These are phyloP conservation scores for Moringa oleifera DNA, from an alignment of 345 rosid genomes.

Conservation along the genomic window DNA sequence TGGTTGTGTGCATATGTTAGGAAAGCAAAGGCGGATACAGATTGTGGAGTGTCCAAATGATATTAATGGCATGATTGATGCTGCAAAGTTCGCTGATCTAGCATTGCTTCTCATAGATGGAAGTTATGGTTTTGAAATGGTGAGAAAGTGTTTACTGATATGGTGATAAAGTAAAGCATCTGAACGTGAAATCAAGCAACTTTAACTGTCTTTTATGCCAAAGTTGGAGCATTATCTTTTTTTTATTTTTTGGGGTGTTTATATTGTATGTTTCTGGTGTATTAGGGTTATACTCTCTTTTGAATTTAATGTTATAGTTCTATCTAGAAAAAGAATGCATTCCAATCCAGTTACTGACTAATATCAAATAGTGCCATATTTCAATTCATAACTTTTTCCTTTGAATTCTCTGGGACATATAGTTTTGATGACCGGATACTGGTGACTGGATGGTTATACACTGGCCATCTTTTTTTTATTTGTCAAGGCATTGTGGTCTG, in stretches of 20 bases:
- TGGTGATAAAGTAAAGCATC: neutral
- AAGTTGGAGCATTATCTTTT: too few species aligned
- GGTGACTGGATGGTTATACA: neutral
- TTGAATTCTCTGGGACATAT: too few species aligned
- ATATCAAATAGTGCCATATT: too few species aligned
- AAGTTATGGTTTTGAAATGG: slow-evolving; percentile 99
- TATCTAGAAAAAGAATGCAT: too few species aligned
- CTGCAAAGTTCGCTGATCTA: slow-evolving; percentile 88
- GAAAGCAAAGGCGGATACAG: slow-evolving; percentile 69
- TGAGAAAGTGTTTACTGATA: slow-evolving; percentile 20
- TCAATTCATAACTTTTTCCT: too few species aligned
- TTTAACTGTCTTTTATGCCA: too few species aligned
- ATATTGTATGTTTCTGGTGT: neutral
- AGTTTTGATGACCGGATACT: neutral
- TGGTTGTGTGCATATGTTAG: slow-evolving; percentile 32
- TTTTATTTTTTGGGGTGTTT: neutral
- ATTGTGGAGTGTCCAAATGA: slow-evolving; percentile 98
- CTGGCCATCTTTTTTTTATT: neutral
- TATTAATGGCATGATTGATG: slow-evolving; percentile 93
- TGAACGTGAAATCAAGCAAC: too few species aligned
- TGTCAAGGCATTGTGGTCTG: neutral
- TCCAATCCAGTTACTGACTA: too few species aligned
- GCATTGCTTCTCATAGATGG: slow-evolving; percentile 86
- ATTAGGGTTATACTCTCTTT: neutral
- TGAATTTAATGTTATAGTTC: neutral